phyloP scores from a whole-genome alignment of 768 basidiomycete genomes.

The Russula virescens region DNA sequence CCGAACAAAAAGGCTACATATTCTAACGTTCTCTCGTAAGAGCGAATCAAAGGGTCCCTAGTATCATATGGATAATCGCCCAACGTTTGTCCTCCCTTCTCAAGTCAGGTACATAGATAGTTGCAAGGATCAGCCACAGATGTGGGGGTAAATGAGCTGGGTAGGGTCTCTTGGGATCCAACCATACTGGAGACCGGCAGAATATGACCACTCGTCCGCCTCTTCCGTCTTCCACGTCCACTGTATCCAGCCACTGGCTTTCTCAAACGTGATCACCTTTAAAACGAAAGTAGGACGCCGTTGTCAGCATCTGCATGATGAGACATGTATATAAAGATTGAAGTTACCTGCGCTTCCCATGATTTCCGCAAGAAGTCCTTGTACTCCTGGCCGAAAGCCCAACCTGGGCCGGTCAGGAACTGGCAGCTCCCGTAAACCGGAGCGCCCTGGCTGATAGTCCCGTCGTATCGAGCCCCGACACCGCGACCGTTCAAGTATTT shows the following conservation, averaged over 20 bases:
- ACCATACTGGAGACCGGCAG: slow-evolving; percentile 69
- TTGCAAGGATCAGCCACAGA: slow-evolving; percentile 38
- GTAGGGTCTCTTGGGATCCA: slow-evolving; percentile 74
- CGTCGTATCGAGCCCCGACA: slow-evolving; percentile 54
- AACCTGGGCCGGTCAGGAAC: slow-evolving; percentile 65
- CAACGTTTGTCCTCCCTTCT: too few species aligned
- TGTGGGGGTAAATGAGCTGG: slow-evolving; percentile 50
- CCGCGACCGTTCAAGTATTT: slow-evolving; percentile 84
- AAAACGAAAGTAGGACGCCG: background rate
- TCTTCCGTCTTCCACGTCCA: slow-evolving; percentile 84
- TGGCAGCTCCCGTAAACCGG: slow-evolving; percentile 65
- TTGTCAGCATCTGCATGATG: background rate
- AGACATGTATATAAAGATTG: background rate
- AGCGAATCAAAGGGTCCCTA: too few species aligned
- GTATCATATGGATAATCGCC: too few species aligned
- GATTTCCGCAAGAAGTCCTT: slow-evolving; percentile 75
- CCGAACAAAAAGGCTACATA: too few species aligned
- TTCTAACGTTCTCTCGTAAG: too few species aligned
- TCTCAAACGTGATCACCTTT: slow-evolving; percentile 55
- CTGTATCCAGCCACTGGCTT: slow-evolving; percentile 64
- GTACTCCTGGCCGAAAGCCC: slow-evolving; percentile 67
- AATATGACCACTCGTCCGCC: slow-evolving; percentile 89
- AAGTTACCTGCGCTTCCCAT: slow-evolving; percentile 73
- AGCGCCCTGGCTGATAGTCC: slow-evolving; percentile 53
- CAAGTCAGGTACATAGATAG: too few species aligned